These are phyloP conservation scores for Halophytophthora polymorphica DNA, from an alignment of 352 stramenopile species.

Conservation along the genomic window DNA sequence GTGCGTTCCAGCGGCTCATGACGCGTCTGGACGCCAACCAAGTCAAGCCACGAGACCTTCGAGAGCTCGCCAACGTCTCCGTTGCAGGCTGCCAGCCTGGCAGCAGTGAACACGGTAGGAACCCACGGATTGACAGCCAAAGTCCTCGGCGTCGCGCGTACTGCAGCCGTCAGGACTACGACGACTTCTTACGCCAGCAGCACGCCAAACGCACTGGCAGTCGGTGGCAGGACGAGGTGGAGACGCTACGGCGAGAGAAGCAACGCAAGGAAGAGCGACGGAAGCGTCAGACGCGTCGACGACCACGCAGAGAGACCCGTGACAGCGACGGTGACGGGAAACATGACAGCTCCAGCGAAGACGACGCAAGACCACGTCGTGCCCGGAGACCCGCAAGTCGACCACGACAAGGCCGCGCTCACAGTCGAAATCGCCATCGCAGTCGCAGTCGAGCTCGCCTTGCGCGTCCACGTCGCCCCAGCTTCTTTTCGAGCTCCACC, in stretches of 20 bases:
- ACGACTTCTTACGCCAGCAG: slow-evolving; percentile 36
- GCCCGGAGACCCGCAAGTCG: slow-evolving; percentile 4
- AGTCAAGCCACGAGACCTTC: slow-evolving; percentile 18
- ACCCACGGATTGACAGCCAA: slow-evolving; percentile 2
- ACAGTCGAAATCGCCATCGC: slow-evolving; percentile 5
- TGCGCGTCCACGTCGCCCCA: slow-evolving; percentile 3
- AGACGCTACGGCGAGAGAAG: slow-evolving; percentile 16
- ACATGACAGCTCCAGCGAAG: no score
- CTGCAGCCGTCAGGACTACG: slow-evolving; percentile 40
- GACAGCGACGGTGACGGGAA: slow-evolving; percentile 19
- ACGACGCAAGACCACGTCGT: no score
- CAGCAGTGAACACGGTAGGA: slow-evolving; percentile 1
- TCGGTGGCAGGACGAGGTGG: slow-evolving; percentile 24
- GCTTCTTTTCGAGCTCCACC: slow-evolving; percentile 14
- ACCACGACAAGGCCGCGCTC: neutral
- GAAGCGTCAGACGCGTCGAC: no score
- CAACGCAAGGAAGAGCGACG: slow-evolving; percentile 10
- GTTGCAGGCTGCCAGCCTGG: neutral
- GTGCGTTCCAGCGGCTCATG: slow-evolving; percentile 36
- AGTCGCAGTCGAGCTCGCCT: neutral
- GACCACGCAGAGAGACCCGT: neutral
- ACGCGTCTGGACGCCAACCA: slow-evolving; percentile 36
- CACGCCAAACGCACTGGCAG: slow-evolving; percentile 6
- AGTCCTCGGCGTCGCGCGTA: slow-evolving; percentile 32
- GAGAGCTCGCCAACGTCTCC: slow-evolving; percentile 8